Evolutionary conservation across 1,139 yeast species (phyloP).

Genomic region (Geotrichum citri-aurantii): DNA sequence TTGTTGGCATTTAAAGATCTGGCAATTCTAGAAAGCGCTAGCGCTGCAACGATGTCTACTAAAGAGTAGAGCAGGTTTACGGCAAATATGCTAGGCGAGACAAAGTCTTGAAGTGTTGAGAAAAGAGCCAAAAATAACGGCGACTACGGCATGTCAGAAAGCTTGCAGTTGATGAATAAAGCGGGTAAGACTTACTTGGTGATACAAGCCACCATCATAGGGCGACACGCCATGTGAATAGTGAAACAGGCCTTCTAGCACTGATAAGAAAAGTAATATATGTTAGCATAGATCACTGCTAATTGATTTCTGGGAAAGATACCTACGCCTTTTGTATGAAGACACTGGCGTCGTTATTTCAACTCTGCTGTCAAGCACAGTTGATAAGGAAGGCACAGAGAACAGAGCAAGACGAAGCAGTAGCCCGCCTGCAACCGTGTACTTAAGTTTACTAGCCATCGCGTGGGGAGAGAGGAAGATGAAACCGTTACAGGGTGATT

Average conservation of each 20-base stretch:
- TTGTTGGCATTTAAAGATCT: slow-evolving; percentile 33
- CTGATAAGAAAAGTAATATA: slow-evolving; percentile 34
- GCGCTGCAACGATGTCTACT: slow-evolving; percentile 41
- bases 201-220: slow-evolving; percentile 81
- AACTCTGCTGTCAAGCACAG: slow-evolving; percentile 48
- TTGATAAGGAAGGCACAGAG: slow-evolving; percentile 14
- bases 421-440: slow-evolving; percentile 18
- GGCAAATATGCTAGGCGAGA: slow-evolving; percentile 22
- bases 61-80: slow-evolving; percentile 38
- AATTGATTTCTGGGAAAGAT: not conserved
- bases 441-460: slow-evolving; percentile 7
- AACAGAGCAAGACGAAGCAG: slow-evolving; percentile 23
- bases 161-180: not conserved
- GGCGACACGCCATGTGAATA: slow-evolving; percentile 54
- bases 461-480: not conserved
- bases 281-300: not conserved
- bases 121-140: slow-evolving; percentile 60
- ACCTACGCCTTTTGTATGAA: slow-evolving; percentile 47
- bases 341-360: slow-evolving; percentile 77
- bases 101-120: slow-evolving; percentile 34
- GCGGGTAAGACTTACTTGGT: slow-evolving; percentile 41
- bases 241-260: slow-evolving; percentile 76
- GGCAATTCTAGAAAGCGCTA: slow-evolving; percentile 42
- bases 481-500: not conserved
- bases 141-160: slow-evolving; percentile 30